These are phyloP conservation scores for Cercophora scortea DNA, from an alignment of 495 filamentous ascomycete species.

Conservation along the genomic window DNA sequence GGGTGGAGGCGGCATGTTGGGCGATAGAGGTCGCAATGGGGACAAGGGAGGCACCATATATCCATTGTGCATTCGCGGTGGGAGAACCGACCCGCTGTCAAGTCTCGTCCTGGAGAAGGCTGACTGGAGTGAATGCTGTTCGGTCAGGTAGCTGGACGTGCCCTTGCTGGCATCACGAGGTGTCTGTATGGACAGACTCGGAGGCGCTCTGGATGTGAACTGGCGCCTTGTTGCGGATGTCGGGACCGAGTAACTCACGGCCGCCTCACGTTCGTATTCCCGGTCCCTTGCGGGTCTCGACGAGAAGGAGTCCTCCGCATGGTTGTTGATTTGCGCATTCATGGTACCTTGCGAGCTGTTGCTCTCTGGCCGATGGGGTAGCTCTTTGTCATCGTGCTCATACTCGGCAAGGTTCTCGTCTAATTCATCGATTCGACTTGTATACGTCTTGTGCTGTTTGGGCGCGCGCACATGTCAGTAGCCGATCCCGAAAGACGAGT, in stretches of 20 bases:
- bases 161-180: slow-evolving; percentile 12
- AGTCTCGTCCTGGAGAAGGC: slow-evolving; percentile 40
- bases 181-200: slow-evolving; percentile 7
- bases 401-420: slow-evolving; percentile 57
- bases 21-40: slow-evolving; percentile 42
- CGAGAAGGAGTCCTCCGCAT: slow-evolving; percentile 20
- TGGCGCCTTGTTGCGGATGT: slow-evolving; percentile 10
- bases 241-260: slow-evolving; percentile 22
- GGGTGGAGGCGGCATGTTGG: slow-evolving; percentile 20
- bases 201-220: slow-evolving; percentile 2
- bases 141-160: slow-evolving; percentile 10
- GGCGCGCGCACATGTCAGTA: background rate
- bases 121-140: slow-evolving; percentile 34
- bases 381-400: slow-evolving; percentile 54
- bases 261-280: slow-evolving; percentile 4
- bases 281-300: slow-evolving; percentile 1
- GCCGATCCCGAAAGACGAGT: background rate
- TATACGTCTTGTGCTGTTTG: slow-evolving; percentile 75
- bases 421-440: slow-evolving; percentile 77
- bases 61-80: slow-evolving; percentile 34
- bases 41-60: slow-evolving; percentile 63
- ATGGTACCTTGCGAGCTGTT: slow-evolving; percentile 6
- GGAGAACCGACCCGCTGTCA: slow-evolving; percentile 31
- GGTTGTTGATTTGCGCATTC: slow-evolving; percentile 37
- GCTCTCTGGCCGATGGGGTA: slow-evolving; percentile 51